Evolutionary conservation across 345 rosid genomes (phyloP).

Genomic region (Citrus medica): DNA sequence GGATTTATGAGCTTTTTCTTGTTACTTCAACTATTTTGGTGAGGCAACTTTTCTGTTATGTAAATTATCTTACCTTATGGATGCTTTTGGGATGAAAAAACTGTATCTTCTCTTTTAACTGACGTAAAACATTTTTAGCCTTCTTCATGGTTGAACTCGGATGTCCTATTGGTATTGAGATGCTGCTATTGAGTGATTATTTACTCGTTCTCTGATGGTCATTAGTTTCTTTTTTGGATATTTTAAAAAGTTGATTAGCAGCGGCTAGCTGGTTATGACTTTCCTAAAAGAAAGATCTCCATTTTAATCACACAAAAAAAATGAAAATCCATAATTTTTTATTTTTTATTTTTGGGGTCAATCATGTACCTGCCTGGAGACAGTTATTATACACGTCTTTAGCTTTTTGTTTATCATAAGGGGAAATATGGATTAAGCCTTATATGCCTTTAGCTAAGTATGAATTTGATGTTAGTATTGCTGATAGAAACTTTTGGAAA

Average conservation of each 20-base stretch:
- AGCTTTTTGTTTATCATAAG: background rate
- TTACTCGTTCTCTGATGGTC: background rate
- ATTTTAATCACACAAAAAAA: background rate
- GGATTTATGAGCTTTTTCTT: conserved; percentile 5
- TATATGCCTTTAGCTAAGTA: background rate
- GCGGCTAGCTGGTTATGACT: background rate
- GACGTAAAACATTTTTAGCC: background rate
- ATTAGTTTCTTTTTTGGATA: background rate
- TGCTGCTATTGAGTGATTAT: background rate
- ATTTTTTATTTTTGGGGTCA: background rate
- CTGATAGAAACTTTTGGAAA: background rate
- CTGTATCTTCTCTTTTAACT: background rate
- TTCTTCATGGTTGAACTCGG: background rate
- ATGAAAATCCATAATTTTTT: background rate
- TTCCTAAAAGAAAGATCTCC: background rate
- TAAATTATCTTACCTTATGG: background rate
- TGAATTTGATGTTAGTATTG: background rate
- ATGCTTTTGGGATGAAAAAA: background rate
- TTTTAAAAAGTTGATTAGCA: too few species aligned
- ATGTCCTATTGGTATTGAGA: background rate
- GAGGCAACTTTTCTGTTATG: background rate
- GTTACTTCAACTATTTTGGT: conserved; percentile 2
- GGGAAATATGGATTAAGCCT: background rate
- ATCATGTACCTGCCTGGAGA: background rate
- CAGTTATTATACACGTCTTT: background rate